Percentiles rank a stretch among this genome's conserved stretches.
Conservation (phyloP, 192 early-diverging fungal genomes). For the Lunasporangiospora selenospora region DNA sequence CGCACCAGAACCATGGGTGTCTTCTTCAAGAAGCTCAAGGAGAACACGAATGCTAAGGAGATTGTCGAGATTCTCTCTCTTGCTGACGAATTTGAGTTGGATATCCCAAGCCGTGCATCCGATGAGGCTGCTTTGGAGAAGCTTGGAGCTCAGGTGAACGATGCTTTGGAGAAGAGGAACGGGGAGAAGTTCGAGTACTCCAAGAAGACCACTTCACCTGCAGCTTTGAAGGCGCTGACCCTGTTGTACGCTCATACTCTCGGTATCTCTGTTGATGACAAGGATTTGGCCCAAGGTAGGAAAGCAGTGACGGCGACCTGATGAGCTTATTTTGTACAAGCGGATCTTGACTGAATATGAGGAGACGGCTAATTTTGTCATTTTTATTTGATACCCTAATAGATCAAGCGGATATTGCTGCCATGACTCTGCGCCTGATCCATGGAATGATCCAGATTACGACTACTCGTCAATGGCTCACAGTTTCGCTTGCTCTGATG, state of each 20-base stretch:
- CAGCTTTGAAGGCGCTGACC: slow-evolving; percentile 72
- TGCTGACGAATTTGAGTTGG: slow-evolving; percentile 77
- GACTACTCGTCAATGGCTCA: slow-evolving; percentile 85
- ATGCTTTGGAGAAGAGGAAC: slow-evolving; percentile 61
- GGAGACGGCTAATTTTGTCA: neutral
- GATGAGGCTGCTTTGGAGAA: slow-evolving; percentile 55
- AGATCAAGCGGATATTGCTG: slow-evolving; percentile 77
- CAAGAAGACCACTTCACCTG: slow-evolving; percentile 61
- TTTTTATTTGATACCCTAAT: slow-evolving; percentile 2
- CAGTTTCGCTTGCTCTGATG: slow-evolving; percentile 71
- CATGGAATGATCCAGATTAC: slow-evolving; percentile 91
- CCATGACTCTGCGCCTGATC: slow-evolving; percentile 76
- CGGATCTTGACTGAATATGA: slow-evolving; percentile 1
- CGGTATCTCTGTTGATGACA: slow-evolving; percentile 68
- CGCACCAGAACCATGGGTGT: slow-evolving; percentile 87
- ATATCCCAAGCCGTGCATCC: slow-evolving; percentile 43
- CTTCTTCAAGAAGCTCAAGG: slow-evolving; percentile 91
- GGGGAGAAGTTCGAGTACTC: slow-evolving; percentile 67
- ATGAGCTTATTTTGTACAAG: too few species aligned
- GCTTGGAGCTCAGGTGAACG: slow-evolving; percentile 52
- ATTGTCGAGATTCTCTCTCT: slow-evolving; percentile 79
- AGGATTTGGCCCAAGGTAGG: slow-evolving; percentile 49
- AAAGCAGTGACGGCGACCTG: too few species aligned
- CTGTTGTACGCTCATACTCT: slow-evolving; percentile 87
- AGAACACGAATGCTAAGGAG: slow-evolving; percentile 68